Conservation (phyloP, 805 yeast genomes). For the Starmerella tilneyi region DNA sequence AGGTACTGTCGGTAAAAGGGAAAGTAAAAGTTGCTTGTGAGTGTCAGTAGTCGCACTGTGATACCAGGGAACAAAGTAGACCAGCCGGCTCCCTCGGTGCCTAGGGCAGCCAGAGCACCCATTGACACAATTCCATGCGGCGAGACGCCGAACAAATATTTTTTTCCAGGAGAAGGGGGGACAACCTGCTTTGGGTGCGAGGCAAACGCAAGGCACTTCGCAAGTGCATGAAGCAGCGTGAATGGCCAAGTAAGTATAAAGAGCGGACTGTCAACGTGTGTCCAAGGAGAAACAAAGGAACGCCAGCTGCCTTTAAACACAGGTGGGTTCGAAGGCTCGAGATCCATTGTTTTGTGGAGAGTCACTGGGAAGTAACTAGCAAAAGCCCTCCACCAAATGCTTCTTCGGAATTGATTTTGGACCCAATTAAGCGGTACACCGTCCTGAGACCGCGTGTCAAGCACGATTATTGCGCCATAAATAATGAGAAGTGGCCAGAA, state of each 20-base stretch:
- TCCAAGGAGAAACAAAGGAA: slow-evolving; percentile 9
- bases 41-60: slow-evolving; percentile 64
- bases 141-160: slow-evolving; percentile 84
- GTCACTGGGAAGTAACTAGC: slow-evolving; percentile 70
- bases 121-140: slow-evolving; percentile 94
- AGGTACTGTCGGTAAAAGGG: slow-evolving; percentile 89
- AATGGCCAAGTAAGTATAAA: slow-evolving; percentile 19
- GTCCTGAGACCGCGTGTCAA: slow-evolving; percentile 61
- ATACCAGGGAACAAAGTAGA: slow-evolving; percentile 69
- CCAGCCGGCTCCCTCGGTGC: slow-evolving; percentile 71
- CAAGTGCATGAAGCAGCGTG: slow-evolving; percentile 14
- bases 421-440: slow-evolving; percentile 56
- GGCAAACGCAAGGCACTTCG: slow-evolving; percentile 39
- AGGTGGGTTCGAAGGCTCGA: slow-evolving; percentile 56
- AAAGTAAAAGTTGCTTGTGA: slow-evolving; percentile 68
- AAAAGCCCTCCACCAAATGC: slow-evolving; percentile 58
- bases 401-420: slow-evolving; percentile 47
- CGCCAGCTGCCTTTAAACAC: neutral
- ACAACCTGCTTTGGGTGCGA: neutral
- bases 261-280: slow-evolving; percentile 10
- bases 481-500: slow-evolving; percentile 61
- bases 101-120: slow-evolving; percentile 79
- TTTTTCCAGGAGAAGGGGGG: slow-evolving; percentile 27
- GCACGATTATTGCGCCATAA: slow-evolving; percentile 47
- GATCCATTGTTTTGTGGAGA: slow-evolving; percentile 54